Evolutionary conservation across 768 basidiomycete genomes (phyloP).

Genomic region (Hygrocybe coccinea): DNA sequence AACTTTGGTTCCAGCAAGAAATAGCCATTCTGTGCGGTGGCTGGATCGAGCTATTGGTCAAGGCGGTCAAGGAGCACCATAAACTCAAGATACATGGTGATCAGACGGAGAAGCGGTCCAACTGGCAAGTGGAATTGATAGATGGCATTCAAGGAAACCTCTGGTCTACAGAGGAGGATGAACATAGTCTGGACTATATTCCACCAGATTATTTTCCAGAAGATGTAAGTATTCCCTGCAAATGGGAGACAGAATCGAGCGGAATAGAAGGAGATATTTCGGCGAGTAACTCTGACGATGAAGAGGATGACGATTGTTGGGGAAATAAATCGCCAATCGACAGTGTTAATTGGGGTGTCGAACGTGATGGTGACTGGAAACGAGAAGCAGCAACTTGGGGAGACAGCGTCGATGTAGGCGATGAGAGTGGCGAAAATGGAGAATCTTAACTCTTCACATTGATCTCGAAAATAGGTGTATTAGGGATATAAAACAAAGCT

Average conservation of each 20-base stretch:
- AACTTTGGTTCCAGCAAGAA: conserved; percentile 47
- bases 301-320: conserved; percentile 17
- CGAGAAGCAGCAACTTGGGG: no score
- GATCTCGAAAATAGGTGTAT: no score
- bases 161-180: conserved; percentile 28
- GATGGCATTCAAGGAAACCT: conserved; percentile 26
- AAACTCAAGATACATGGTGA: conserved; percentile 37
- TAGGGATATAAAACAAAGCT: no score
- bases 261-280: conserved; percentile 42
- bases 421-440: no score
- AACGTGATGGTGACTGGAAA: no score
- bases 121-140: conserved; percentile 45
- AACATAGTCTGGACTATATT: conserved; percentile 37
- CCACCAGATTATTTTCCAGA: conserved; percentile 44
- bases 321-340: neutral
- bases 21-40: conserved; percentile 52
- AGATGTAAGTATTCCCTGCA: conserved; percentile 25
- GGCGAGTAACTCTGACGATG: conserved; percentile 37
- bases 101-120: conserved; percentile 28
- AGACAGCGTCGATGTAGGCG: no score
- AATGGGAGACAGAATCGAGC: conserved; percentile 21
- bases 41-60: conserved; percentile 52
- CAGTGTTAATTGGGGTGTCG: neutral
- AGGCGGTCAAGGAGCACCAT: conserved; percentile 42
- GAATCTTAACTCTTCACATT: no score